Percentiles rank a stretch among this genome's conserved stretches.
phyloP scores from a whole-genome alignment of 306 rosid genomes.

The Acacia confusa region DNA sequence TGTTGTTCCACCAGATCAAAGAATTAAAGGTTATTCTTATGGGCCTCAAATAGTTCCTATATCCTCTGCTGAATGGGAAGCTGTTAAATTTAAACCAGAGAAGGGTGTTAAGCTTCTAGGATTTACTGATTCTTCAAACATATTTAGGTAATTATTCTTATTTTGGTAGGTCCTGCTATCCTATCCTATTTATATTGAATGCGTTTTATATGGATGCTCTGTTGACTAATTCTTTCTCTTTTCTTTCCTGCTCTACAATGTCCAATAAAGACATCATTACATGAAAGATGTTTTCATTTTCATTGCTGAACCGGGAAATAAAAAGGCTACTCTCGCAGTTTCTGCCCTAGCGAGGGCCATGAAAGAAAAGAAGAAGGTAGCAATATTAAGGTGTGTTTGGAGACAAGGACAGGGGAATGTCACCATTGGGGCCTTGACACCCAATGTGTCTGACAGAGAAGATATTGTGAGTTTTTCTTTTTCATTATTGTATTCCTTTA shows the following conservation, averaged over 20 bases:
- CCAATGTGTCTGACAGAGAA: slow-evolving; percentile 61
- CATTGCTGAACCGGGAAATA: slow-evolving; percentile 73
- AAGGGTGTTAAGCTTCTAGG: slow-evolving; percentile 90
- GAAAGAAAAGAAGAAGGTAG: slow-evolving; percentile 85
- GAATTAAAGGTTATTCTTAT: slow-evolving; percentile 89
- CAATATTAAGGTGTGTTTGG: slow-evolving; percentile 88
- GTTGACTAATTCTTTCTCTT: slow-evolving; percentile 24
- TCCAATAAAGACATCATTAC: slow-evolving; percentile 61
- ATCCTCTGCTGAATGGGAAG: slow-evolving; percentile 82
- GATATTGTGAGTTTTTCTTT: slow-evolving; percentile 59
- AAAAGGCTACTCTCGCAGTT: slow-evolving; percentile 62
- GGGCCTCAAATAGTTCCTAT: slow-evolving; percentile 96
- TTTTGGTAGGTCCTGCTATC: slow-evolving; percentile 11
- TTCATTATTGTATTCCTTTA: slow-evolving; percentile 1
- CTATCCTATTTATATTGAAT: slow-evolving; percentile 22
- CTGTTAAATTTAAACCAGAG: slow-evolving; percentile 88
- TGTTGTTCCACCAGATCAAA: slow-evolving; percentile 82
- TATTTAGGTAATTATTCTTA: slow-evolving; percentile 54
- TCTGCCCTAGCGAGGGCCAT: slow-evolving; percentile 91
- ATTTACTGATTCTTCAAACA: slow-evolving; percentile 71
- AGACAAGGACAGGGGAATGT: slow-evolving; percentile 77
- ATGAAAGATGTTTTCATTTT: slow-evolving; percentile 84
- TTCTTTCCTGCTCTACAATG: slow-evolving; percentile 24
- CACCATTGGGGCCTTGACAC: slow-evolving; percentile 76
- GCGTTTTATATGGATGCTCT: slow-evolving; percentile 15